phyloP scores from a whole-genome alignment of 352 stramenopile genomes.

The Phytophthora crassamura region DNA sequence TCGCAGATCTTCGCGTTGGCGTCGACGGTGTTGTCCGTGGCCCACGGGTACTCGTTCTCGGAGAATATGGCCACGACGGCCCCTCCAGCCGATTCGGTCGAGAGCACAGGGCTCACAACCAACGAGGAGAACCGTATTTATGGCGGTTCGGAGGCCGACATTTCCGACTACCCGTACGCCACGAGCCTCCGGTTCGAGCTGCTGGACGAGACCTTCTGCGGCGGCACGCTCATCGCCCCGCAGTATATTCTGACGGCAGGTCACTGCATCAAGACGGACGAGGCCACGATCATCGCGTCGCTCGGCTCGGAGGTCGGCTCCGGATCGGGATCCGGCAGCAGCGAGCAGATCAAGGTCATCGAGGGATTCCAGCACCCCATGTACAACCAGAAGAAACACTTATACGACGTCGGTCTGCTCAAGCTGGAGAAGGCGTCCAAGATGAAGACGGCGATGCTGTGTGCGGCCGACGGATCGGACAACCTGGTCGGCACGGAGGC shows the following conservation, averaged over 20 bases:
- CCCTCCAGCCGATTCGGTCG: conserved; percentile 4
- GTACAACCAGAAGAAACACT: conserved; percentile 33
- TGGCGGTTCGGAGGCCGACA: conserved; percentile 55
- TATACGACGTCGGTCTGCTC: conserved; percentile 37
- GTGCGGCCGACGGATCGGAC: conserved; percentile 48
- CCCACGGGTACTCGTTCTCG: conserved; percentile 39
- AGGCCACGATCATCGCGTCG: conserved; percentile 42
- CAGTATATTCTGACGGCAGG: conserved; percentile 72
- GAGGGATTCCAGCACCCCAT: conserved; percentile 30
- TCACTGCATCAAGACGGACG: conserved; percentile 65
- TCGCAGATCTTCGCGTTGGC: conserved; percentile 22
- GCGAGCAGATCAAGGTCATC: conserved; percentile 34
- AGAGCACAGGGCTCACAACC: conserved; percentile 18
- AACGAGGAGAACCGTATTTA: conserved; percentile 56
- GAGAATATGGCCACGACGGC: conserved; percentile 22
- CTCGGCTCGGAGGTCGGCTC: conserved; percentile 26
- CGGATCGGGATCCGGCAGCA: conserved; percentile 15
- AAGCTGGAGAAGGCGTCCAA: conserved; percentile 32
- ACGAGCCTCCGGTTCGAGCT: conserved; percentile 50
- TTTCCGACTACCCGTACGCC: conserved; percentile 54
- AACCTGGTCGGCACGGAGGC: conserved; percentile 53
- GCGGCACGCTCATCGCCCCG: conserved; percentile 59
- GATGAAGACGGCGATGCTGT: conserved; percentile 42
- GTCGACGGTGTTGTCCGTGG: conserved; percentile 18
- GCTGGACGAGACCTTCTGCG: conserved; percentile 53